Evolutionary conservation across 2,329 filamentous ascomycete species (phyloP), one percentile per base, ranked within the genome.

Genomic region (Fusarium sp.): DNA sequence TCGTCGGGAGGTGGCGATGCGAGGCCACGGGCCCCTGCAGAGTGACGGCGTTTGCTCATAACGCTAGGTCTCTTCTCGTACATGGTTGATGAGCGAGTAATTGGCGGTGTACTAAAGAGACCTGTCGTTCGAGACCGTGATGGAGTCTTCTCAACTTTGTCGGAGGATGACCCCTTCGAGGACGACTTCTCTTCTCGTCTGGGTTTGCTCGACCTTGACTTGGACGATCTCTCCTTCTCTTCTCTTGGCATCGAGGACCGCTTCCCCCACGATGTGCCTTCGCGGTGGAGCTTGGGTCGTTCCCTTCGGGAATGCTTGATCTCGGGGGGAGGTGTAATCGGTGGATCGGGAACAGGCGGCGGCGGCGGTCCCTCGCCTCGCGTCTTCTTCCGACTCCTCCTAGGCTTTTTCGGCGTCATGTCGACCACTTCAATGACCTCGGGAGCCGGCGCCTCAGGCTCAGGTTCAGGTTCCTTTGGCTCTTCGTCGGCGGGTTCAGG

Each of bases 1-100:
- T 93, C 90, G 34, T 95, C 94, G 3, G 92, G 90, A 10, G 93
- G 93, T 5, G 94, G 93, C 22, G 93, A 94, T 54, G 89, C 87
- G 69, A 95, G 85, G 9, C 91, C 93, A 71, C 87, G 86, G 31
- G 85, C 88, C 62, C 94, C 93, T 18, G 93, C 83, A 1, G 94
- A 93, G 71, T 91, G 87, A 40, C 92, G 91, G 65, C 93, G 89
- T 68, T 86, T 91, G 62, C 87, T 86, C 66, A 87, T 87, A 38
- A 84, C 83, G 71, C 87, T 88, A 29, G 88, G 84, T 42, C 91
- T 90, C 77, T 87, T 90, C 54, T 92, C 90, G 57, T 92, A 90
- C 20, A 88, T 90, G 13, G 94, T 92, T 80, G 91, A 92, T 2
- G 92, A 90, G 34, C 93, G 89, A 31, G 92, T 91, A 63, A 93